Conservation (phyloP, 2,329 filamentous ascomycete species). For the Ambrosiella beaveri region DNA sequence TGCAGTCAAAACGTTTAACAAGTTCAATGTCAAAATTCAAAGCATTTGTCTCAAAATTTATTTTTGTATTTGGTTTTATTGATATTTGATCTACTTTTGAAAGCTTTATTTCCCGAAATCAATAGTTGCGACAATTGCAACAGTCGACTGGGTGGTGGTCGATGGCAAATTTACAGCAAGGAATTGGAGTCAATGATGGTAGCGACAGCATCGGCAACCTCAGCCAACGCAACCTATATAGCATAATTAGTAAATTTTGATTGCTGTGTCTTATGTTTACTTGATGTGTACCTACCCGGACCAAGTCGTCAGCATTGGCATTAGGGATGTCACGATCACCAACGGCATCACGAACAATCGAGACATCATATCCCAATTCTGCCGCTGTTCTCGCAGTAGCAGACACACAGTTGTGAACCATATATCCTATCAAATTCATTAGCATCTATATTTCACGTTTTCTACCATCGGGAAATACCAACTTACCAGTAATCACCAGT, state of each 20-base stretch:
- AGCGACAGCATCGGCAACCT: neutral
- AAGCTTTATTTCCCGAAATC: neutral
- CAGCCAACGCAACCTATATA: neutral
- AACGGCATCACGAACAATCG: neutral
- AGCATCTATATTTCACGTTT: neutral
- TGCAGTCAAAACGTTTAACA: neutral
- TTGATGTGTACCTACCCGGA: neutral
- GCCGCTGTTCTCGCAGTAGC: neutral
- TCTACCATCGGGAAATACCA: too few species aligned
- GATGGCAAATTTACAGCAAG: neutral
- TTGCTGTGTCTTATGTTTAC: neutral
- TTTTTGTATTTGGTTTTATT: neutral
- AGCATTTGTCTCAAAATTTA: too few species aligned
- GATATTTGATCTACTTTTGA: constrained; percentile 1
- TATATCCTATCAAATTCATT: neutral
- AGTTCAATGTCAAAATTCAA: neutral
- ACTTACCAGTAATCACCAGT: neutral
- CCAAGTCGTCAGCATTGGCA: neutral
- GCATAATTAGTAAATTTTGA: neutral
- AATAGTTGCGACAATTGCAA: too few species aligned
- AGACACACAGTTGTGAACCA: neutral
- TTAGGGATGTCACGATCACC: neutral
- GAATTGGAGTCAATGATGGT: neutral
- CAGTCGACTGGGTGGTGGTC: too few species aligned
- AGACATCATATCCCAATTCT: neutral